These are phyloP conservation scores for Mollisiaceae sp. DNA, from an alignment of 2,329 filamentous ascomycete species.

Conservation along the genomic window DNA sequence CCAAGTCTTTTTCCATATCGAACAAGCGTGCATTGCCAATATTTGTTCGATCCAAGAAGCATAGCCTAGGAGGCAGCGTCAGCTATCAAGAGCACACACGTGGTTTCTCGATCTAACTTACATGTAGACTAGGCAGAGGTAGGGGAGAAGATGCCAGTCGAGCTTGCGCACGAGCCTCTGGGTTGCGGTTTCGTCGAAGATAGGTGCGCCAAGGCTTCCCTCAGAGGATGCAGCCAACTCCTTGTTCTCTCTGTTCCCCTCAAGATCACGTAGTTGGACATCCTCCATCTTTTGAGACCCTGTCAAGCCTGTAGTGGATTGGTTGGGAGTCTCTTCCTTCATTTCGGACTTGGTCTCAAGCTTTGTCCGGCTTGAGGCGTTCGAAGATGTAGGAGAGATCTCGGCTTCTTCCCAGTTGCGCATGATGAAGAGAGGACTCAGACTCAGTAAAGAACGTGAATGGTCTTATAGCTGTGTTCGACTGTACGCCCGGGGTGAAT, in stretches of 20 bases:
- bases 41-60: constrained; percentile 41
- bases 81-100: neutral
- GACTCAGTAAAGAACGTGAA: neutral
- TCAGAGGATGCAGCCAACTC: neutral
- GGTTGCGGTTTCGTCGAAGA: constrained; percentile 24
- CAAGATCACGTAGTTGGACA: too few species aligned
- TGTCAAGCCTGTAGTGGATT: neutral
- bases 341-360: neutral
- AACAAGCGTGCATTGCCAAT: constrained; percentile 41
- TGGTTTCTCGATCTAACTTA: constrained; percentile 37
- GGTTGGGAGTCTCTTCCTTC: neutral
- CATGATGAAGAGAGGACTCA: constrained; percentile 5
- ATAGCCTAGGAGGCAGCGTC: constrained; percentile 28
- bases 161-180: constrained; percentile 38
- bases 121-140: constrained; percentile 57
- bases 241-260: neutral
- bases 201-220: constrained; percentile 8
- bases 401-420: constrained; percentile 20
- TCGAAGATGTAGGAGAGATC: constrained; percentile 9
- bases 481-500: constrained; percentile 8
- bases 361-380: neutral
- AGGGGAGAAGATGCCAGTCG: constrained; percentile 43
- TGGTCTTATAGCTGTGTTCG: neutral
- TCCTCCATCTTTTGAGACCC: neutral
- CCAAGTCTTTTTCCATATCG: constrained; percentile 42